These are phyloP conservation scores for Athelia psychrophila DNA, from an alignment of 1,284 basidiomycete species.

Conservation along the genomic window DNA sequence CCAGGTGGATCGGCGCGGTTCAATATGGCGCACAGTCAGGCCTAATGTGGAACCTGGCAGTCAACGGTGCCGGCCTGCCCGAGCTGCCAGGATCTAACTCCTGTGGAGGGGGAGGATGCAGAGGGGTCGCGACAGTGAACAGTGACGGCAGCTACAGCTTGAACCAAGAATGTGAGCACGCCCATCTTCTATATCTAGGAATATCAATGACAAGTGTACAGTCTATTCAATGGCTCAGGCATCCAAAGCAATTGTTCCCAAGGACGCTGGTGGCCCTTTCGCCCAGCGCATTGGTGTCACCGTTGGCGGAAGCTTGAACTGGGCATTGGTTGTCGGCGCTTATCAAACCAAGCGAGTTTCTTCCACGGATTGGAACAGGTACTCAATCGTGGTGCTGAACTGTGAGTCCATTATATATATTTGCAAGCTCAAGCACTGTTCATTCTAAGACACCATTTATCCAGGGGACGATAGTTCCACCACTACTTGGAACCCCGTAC, in stretches of 20 bases:
- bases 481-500: constrained; percentile 20
- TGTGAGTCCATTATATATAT: constrained; percentile 7
- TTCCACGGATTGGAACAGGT: constrained; percentile 16
- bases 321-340: constrained; percentile 20
- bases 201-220: constrained; percentile 2
- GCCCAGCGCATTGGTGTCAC: constrained; percentile 22
- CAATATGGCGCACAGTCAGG: constrained; percentile 29
- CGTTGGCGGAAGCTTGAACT: constrained; percentile 18
- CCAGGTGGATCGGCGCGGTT: constrained; percentile 27
- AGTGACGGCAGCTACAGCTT: constrained; percentile 32
- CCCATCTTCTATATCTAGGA: neutral
- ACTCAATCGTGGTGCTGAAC: constrained; percentile 18
- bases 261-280: constrained; percentile 22
- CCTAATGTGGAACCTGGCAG: constrained; percentile 38
- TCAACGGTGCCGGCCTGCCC: constrained; percentile 35
- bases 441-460: neutral
- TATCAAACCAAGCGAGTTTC: constrained; percentile 19
- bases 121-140: constrained; percentile 37
- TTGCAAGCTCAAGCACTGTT: too few relatives aligned
- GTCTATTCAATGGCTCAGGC: constrained; percentile 24
- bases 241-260: constrained; percentile 22
- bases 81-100: constrained; percentile 35
- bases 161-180: constrained; percentile 41
- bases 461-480: constrained; percentile 16
- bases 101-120: constrained; percentile 33